Percentiles rank a stretch among this genome's conserved stretches.
phyloP scores from a whole-genome alignment of 2,329 filamentous ascomycete genomes.

The Fusarium nodosum region DNA sequence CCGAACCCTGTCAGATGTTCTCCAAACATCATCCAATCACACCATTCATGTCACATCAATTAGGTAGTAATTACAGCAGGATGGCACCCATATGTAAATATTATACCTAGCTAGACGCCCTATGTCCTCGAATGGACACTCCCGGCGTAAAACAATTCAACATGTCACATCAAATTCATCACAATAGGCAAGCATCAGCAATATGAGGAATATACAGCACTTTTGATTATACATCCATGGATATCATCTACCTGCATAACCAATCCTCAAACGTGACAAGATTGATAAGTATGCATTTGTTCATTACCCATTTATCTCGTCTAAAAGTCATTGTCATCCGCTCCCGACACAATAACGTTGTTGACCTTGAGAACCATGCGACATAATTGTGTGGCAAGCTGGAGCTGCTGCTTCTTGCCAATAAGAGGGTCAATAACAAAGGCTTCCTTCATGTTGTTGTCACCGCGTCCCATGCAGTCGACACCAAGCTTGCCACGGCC shows the following conservation, averaged over 20 bases:
- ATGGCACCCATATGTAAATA: too few species aligned
- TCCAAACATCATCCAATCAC: constrained; percentile 23
- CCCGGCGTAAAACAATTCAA: too few species aligned
- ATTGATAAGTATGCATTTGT: constrained; percentile 42
- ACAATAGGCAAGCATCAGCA: background rate
- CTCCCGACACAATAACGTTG: constrained; percentile 93
- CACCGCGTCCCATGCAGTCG: constrained; percentile 96
- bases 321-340: constrained; percentile 89
- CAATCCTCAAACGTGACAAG: constrained; percentile 43
- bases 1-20: constrained; percentile 21
- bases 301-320: constrained; percentile 44
- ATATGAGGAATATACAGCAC: constrained; percentile 18
- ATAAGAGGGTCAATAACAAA: constrained; percentile 99
- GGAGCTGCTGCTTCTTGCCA: constrained; percentile 96
- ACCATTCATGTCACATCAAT: background rate
- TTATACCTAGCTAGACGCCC: too few species aligned
- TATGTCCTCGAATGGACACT: too few species aligned
- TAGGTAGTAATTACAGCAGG: too few species aligned
- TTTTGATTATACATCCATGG: constrained; percentile 41
- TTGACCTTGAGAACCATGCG: constrained; percentile 98
- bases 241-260: constrained; percentile 42
- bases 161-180: background rate
- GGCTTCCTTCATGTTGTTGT: constrained; percentile 96
- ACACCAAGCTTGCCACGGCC: constrained; percentile 80
- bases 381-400: constrained; percentile 96